Base-by-base conservation (phyloP, 1,284 basidiomycete species). In the Sporisorium exsertum region DNA sequence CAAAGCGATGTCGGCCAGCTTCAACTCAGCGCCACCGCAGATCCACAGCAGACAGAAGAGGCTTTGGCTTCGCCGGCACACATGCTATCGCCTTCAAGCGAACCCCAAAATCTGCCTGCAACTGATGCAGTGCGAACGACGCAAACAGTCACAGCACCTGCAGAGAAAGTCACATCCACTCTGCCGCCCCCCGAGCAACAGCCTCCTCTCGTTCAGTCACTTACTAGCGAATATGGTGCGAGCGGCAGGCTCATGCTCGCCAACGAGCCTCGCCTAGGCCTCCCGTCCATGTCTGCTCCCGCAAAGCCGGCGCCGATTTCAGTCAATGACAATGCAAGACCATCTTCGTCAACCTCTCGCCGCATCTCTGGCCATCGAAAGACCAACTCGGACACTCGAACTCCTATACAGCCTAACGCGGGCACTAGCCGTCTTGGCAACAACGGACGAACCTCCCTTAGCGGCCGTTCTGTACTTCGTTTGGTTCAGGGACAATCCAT, bases 181-280 rank as follows among this genome's bases (percentile, higher is more conserved):
- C 2, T 18, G 26, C 35, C 42, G 18, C 26, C 27, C 15, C 3
- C 43, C 33, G 5, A 26, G 35, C 32, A 35, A 27, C 61, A 26
- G 27, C 24, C 52, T 2, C 2, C 18, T 9, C 26, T 18, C 15
- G 27, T 20, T n/a, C 24, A 9, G 12, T 18, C 45, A 10, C 13
- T n/a, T 7, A 24, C 20, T 10, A 20, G 12, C n/a, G 42, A 43
- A 29, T 5, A 27, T 16, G 43, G 59, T 26, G 45, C 24, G 10
- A 47, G 27, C 18, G 70, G 57, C 35, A 61, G 65, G 26, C 64
- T 58, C 18, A 37, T 40, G 59, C 60, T 75, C 37, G 64, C 55
- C 42, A 71, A 71, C 26, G 72, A 75, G 60, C 49, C 72, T 9
- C 54, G 67, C 27, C 72, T 75, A 12, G 67, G 67, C 5, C 60